A percentile compares a stretch with the other conserved stretches of the same genome.
Conservation (phyloP, 1,139 yeast species). For the Arxiozyma slooffiae region DNA sequence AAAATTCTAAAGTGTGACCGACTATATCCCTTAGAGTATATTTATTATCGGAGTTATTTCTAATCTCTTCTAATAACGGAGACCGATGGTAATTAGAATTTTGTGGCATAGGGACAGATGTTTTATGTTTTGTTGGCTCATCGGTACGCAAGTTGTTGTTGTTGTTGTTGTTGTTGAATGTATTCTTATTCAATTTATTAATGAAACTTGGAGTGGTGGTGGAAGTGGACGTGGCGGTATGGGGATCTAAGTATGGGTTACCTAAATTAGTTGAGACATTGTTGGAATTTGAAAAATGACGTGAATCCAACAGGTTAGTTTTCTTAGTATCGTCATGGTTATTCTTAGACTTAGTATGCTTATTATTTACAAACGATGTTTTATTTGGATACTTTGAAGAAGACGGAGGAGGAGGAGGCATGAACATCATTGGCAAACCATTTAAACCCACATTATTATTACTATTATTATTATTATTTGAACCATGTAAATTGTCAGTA, state of each 20-base stretch:
- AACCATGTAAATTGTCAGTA: background rate
- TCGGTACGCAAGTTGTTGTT: background rate
- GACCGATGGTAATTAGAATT: slow-evolving; percentile 47
- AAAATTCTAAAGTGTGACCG: slow-evolving; percentile 85
- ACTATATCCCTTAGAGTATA: slow-evolving; percentile 63
- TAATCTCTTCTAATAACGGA: slow-evolving; percentile 77
- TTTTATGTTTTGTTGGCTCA: background rate
- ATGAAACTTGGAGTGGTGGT: background rate
- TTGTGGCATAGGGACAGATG: slow-evolving; percentile 11
- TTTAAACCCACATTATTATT: background rate
- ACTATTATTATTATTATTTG: too few relatives aligned
- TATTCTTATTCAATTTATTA: background rate
- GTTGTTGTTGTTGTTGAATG: background rate
- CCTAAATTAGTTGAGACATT: background rate
- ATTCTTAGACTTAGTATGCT: slow-evolving; percentile 2
- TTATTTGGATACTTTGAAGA: background rate
- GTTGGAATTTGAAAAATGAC: background rate
- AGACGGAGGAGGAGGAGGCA: slow-evolving; percentile 2
- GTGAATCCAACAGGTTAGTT: background rate
- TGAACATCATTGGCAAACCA: slow-evolving; percentile 5
- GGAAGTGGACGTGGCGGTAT: background rate
- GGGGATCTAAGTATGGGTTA: slow-evolving; percentile 8
- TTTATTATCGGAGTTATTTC: slow-evolving; percentile 49
- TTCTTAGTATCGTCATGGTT: slow-evolving; percentile 2
- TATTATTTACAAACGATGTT: slow-evolving; percentile 6